A percentile compares a stretch with the other conserved stretches of the same genome.
Evolutionary conservation across 176 grass and related monocot species (phyloP).

Genomic region (Eragrostis nindensis): DNA sequence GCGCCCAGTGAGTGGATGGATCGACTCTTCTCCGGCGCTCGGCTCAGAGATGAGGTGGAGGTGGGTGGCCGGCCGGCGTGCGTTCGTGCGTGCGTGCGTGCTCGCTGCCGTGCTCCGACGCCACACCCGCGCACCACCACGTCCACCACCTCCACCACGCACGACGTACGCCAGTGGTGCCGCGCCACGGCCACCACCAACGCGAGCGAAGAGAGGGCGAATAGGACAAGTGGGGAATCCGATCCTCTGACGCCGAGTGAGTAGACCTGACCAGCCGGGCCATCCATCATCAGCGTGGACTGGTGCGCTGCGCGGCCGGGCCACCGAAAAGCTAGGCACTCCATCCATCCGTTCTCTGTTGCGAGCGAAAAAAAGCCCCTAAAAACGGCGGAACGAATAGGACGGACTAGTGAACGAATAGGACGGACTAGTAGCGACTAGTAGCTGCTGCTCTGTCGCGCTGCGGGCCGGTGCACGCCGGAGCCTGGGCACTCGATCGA

Average conservation of each 20-base stretch:
- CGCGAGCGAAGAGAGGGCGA: neutral
- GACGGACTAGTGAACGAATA: no score
- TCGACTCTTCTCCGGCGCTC: no score
- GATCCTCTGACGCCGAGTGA: slow-evolving; percentile 27
- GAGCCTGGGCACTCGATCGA: neutral
- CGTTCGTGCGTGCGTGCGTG: no score
- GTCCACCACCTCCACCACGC: neutral
- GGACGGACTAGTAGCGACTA: no score
- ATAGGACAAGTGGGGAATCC: slow-evolving; percentile 37
- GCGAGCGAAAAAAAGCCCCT: neutral
- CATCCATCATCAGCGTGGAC: neutral
- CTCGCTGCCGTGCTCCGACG: neutral
- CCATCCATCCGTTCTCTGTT: neutral
- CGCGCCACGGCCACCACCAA: neutral
- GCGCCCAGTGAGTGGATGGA: no score
- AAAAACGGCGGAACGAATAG: no score
- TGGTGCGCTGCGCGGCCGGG: no score
- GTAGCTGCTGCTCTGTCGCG: no score
- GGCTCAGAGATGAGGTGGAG: no score
- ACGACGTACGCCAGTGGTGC: neutral
- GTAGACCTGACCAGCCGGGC: neutral
- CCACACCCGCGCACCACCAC: neutral
- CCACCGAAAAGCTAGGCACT: neutral
- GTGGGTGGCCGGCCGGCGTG: slow-evolving; percentile 29
- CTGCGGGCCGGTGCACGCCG: neutral